phyloP scores from a whole-genome alignment of 345 rosid species.

The Excoecaria cochinchinensis region DNA sequence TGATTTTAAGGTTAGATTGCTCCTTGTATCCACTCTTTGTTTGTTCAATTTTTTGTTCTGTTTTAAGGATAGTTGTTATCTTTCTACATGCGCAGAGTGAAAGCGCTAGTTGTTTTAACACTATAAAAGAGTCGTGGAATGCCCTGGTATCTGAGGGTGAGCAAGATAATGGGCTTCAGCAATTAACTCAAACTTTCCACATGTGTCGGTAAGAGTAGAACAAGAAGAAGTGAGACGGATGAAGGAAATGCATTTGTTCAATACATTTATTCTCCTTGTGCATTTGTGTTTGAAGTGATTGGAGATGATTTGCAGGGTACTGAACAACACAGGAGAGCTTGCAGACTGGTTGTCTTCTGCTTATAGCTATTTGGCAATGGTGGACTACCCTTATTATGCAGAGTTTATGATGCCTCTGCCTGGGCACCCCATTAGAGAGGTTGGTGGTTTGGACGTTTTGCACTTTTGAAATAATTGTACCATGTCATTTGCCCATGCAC shows the following conservation, averaged over 20 bases:
- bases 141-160: slow-evolving; percentile 52
- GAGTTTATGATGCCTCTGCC: slow-evolving; percentile 91
- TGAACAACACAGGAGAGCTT: slow-evolving; percentile 59
- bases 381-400: slow-evolving; percentile 83
- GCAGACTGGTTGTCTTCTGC: slow-evolving; percentile 80
- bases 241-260: neutral
- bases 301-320: slow-evolving; percentile 46
- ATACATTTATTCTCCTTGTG: neutral
- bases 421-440: slow-evolving; percentile 95
- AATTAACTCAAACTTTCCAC: slow-evolving; percentile 61
- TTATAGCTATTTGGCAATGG: slow-evolving; percentile 90
- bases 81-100: slow-evolving; percentile 52
- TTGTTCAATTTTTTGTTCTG: neutral
- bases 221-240: neutral
- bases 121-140: slow-evolving; percentile 80
- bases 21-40: neutral
- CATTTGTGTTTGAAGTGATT: slow-evolving; percentile 15
- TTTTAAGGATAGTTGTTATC: neutral
- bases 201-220: slow-evolving; percentile 60
- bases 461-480: neutral
- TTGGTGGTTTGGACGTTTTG: slow-evolving; percentile 25
- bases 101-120: slow-evolving; percentile 75
- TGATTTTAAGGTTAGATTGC: slow-evolving; percentile 59
- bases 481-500: neutral
- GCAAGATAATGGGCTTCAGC: slow-evolving; percentile 66